Percentiles rank a stretch among this genome's conserved stretches.
Evolutionary conservation across 345 rosid genomes (phyloP).

Genomic region (Linum lewisii): DNA sequence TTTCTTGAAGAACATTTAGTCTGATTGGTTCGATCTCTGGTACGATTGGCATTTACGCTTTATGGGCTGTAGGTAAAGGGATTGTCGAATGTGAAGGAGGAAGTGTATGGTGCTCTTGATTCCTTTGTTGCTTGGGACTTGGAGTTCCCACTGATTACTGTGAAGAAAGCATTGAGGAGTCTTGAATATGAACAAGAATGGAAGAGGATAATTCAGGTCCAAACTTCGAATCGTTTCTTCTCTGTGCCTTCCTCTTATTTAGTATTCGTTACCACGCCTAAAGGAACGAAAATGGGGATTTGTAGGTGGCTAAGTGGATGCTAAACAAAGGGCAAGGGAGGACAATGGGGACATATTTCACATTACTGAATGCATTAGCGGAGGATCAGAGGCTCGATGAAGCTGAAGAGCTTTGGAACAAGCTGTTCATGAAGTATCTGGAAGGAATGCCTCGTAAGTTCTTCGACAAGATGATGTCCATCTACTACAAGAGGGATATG

Average conservation of each 20-base stretch:
- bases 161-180: conserved; percentile 79
- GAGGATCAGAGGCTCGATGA: conserved; percentile 86
- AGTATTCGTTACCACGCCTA: background rate
- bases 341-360: conserved; percentile 82
- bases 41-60: no score
- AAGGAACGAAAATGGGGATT: background rate
- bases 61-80: conserved; percentile 43
- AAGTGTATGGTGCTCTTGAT: conserved; percentile 88
- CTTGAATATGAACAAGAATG: conserved; percentile 71
- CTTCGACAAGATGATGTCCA: conserved; percentile 65
- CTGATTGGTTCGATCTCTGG: no score
- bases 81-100: conserved; percentile 81
- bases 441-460: conserved; percentile 70
- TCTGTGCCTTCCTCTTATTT: no score
- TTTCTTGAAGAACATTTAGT: no score
- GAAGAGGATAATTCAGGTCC: conserved; percentile 90
- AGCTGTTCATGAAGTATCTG: conserved; percentile 49
- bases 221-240: background rate
- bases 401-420: conserved; percentile 81
- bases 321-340: conserved; percentile 94
- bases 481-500: conserved; percentile 72
- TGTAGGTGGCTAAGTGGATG: conserved; percentile 90
- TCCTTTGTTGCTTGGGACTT: conserved; percentile 91
- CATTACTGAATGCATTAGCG: conserved; percentile 63
- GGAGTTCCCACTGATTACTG: conserved; percentile 79